These are phyloP conservation scores for Catunica adiposa DNA, from an alignment of 2,329 filamentous ascomycete species.

Conservation along the genomic window DNA sequence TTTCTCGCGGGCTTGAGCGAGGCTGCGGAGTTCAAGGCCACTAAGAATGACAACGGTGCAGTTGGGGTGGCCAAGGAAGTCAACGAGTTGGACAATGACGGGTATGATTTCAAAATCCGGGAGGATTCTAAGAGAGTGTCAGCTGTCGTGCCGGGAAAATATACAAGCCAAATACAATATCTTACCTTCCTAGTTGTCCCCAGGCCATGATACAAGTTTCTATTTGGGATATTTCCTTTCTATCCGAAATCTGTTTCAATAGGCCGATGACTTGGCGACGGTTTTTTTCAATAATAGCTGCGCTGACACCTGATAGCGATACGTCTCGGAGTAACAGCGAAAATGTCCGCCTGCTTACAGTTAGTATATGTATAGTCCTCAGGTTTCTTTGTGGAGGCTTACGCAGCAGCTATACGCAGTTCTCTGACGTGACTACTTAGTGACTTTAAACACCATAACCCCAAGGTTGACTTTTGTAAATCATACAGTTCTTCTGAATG, in stretches of 20 bases:
- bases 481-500: slow-evolving; percentile 42
- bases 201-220: slow-evolving; percentile 78
- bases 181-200: slow-evolving; percentile 61
- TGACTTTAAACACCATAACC: slow-evolving; percentile 67
- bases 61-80: slow-evolving; percentile 75
- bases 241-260: slow-evolving; percentile 55
- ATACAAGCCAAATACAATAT: not conserved
- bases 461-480: slow-evolving; percentile 49
- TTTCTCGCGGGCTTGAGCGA: slow-evolving; percentile 48
- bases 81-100: slow-evolving; percentile 64
- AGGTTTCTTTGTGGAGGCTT: slow-evolving; percentile 16
- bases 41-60: slow-evolving; percentile 63
- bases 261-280: slow-evolving; percentile 44
- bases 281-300: slow-evolving; percentile 11
- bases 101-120: slow-evolving; percentile 74
- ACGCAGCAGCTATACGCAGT: slow-evolving; percentile 65
- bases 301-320: slow-evolving; percentile 16
- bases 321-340: slow-evolving; percentile 41
- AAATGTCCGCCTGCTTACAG: slow-evolving; percentile 39
- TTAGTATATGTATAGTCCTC: slow-evolving; percentile 1
- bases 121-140: slow-evolving; percentile 34
- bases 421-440: slow-evolving; percentile 74
- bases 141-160: too few relatives aligned
- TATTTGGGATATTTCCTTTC: slow-evolving; percentile 48
- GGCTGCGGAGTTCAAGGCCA: slow-evolving; percentile 61